Base-by-base conservation (phyloP, 2,329 filamentous ascomycete genomes). In the Aphanocladium album region DNA sequence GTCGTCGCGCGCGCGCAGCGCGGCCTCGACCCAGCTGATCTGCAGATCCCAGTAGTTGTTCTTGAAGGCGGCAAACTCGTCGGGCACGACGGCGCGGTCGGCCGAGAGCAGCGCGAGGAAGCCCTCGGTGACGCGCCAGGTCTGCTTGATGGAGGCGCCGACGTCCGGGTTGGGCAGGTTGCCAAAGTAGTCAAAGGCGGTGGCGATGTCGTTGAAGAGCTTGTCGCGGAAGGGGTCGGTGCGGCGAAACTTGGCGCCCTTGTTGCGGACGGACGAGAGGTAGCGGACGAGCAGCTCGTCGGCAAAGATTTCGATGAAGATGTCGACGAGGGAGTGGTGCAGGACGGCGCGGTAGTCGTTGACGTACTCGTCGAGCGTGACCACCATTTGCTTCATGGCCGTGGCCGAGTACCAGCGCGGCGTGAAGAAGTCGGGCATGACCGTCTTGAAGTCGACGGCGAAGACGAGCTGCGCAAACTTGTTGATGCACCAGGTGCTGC, bases 291-390 rank as follows among this genome's bases (percentile, higher is more conserved):
- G 87, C 17, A 99, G 83, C 75, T 96, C 91, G 76, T 98, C 91
- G 63, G 92, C 88, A 57, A 99, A 86, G 73, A 96, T 93, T 75
- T 97, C 93, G 70, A 96, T 87, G 66, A 99, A 88, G 68, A 98
- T 92, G 71, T 97, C 93, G 60, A 90, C 86, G 7, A 98, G 83
- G 3, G 90, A 92, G 66, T 91, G 89, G 76, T 97, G 91, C 33
- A 97, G 83, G 21, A 96, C 89, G 57, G 85, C 81, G 62, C 86
- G 83, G 79, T 97, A 97, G 76, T 99, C 93, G 69, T 83, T 78
- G 67, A 98, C 84, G 76, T 99, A 99, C 76, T 98, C 95, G 67
- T 96, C 91, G 71, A 99, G 93, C 0, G 95, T 99, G 27, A 89
- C 91, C 51, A 92, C 89, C 79, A 99, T 96, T 68, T 93, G 91